A percentile compares a stretch with the other conserved stretches of the same genome.
These are phyloP conservation scores for Skeletonema menzelii DNA, from an alignment of 108 stramenopile genomes.

Conservation along the genomic window DNA sequence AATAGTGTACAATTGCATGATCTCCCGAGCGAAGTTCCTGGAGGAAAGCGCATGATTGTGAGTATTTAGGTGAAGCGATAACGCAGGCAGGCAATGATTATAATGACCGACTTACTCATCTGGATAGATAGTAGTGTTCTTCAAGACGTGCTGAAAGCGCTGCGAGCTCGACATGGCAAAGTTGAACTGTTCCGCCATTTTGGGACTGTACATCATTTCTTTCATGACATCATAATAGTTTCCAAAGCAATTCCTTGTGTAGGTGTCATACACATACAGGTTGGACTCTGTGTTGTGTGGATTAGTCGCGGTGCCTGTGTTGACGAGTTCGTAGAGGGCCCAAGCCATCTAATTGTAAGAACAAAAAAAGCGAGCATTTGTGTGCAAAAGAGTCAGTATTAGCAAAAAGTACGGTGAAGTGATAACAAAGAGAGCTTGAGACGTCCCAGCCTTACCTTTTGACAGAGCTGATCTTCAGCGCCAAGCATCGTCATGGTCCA, in stretches of 20 bases:
- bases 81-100: too few relatives aligned
- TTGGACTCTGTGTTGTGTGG: conserved; percentile 47
- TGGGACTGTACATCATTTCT: conserved; percentile 54
- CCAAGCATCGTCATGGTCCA: conserved; percentile 31
- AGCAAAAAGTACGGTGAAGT: neutral
- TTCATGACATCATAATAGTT: conserved; percentile 54
- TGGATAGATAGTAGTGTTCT: neutral
- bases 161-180: conserved; percentile 16
- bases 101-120: neutral
- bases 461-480: conserved; percentile 38
- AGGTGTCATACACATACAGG: conserved; percentile 61
- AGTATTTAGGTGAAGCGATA: neutral
- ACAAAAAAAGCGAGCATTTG: neutral
- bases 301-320: conserved; percentile 36
- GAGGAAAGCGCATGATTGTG: too few relatives aligned
- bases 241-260: conserved; percentile 65
- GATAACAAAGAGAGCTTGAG: neutral
- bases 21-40: conserved; percentile 43
- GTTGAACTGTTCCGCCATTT: conserved; percentile 59
- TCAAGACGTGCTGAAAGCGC: neutral
- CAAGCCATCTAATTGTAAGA: conserved; percentile 68
- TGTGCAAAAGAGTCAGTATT: too few relatives aligned
- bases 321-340: conserved; percentile 70
- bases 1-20: conserved; percentile 49
- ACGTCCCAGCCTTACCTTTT: neutral